Evolutionary conservation across 2,329 filamentous ascomycete genomes (phyloP).

Genomic region (Cephalotrichum gorgonifer): DNA sequence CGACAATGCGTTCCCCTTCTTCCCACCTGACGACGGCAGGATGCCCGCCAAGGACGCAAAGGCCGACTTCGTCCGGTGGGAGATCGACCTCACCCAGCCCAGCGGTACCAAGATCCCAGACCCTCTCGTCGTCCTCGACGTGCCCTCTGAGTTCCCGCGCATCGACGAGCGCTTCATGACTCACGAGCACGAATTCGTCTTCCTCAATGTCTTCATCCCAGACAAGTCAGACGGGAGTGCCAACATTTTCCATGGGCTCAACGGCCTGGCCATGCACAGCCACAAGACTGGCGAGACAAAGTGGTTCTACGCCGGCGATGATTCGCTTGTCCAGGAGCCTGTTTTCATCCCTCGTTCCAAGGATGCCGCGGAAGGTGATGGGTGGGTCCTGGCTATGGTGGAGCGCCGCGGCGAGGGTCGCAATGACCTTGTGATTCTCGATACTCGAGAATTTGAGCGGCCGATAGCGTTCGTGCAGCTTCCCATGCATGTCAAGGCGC

Average conservation of each 20-base stretch:
- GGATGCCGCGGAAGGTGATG: constrained; percentile 24
- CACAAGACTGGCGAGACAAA: constrained; percentile 13
- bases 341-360: constrained; percentile 26
- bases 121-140: constrained; percentile 20
- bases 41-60: neutral
- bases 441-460: constrained; percentile 24
- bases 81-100: constrained; percentile 22
- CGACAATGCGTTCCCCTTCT: constrained; percentile 7
- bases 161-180: constrained; percentile 32
- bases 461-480: constrained; percentile 28
- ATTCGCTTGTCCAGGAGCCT: constrained; percentile 27
- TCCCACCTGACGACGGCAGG: constrained; percentile 6
- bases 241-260: constrained; percentile 20
- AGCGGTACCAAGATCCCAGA: constrained; percentile 15
- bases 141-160: constrained; percentile 30
- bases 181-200: constrained; percentile 25
- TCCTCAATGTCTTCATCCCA: constrained; percentile 25
- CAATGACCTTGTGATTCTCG: constrained; percentile 17
- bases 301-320: constrained; percentile 21
- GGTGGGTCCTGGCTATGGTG: constrained; percentile 23
- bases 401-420: constrained; percentile 2
- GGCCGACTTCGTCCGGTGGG: constrained; percentile 20
- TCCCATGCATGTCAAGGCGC: constrained; percentile 19
- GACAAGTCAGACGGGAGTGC: constrained; percentile 4
- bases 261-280: constrained; percentile 9